These are phyloP conservation scores for Micromonas pusilla DNA, from an alignment of 139 green algal species.

Conservation along the genomic window DNA sequence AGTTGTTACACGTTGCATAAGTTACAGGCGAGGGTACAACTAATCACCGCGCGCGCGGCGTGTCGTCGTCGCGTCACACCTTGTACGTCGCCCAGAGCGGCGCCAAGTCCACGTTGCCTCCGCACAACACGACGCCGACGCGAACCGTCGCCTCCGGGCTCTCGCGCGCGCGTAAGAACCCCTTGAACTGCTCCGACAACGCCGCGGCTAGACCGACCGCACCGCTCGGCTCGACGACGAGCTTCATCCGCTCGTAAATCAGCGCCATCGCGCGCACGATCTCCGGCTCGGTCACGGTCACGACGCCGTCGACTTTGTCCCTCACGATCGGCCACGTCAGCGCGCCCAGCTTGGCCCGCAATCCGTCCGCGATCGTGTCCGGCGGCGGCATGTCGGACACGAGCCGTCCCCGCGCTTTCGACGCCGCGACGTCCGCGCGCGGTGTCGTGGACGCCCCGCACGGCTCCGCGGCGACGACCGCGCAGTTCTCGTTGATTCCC, in stretches of 20 bases:
- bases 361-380: constrained; percentile 70
- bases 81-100: no score
- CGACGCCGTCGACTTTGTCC: constrained; percentile 62
- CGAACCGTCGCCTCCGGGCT: no score
- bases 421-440: constrained; percentile 48
- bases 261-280: constrained; percentile 74
- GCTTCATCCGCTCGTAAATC: constrained; percentile 57
- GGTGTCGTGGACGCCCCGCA: constrained; percentile 4
- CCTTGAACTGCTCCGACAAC: constrained; percentile 36
- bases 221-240: constrained; percentile 77
- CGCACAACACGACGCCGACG: constrained; percentile 74
- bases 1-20: neutral
- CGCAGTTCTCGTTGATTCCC: constrained; percentile 48
- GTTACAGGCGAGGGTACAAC: neutral
- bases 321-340: constrained; percentile 72
- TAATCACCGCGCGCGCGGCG: no score
- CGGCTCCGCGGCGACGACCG: constrained; percentile 33
- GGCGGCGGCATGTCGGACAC: constrained; percentile 44
- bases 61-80: no score
- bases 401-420: constrained; percentile 45
- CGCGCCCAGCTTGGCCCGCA: constrained; percentile 49
- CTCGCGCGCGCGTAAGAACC: no score
- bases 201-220: constrained; percentile 67
- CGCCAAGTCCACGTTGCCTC: constrained; percentile 65
- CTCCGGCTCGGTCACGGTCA: constrained; percentile 58